A percentile compares a stretch with the other conserved stretches of the same genome.
These are phyloP conservation scores for Apiospora malaysiana DNA, from an alignment of 2,329 filamentous ascomycete species.

Conservation along the genomic window DNA sequence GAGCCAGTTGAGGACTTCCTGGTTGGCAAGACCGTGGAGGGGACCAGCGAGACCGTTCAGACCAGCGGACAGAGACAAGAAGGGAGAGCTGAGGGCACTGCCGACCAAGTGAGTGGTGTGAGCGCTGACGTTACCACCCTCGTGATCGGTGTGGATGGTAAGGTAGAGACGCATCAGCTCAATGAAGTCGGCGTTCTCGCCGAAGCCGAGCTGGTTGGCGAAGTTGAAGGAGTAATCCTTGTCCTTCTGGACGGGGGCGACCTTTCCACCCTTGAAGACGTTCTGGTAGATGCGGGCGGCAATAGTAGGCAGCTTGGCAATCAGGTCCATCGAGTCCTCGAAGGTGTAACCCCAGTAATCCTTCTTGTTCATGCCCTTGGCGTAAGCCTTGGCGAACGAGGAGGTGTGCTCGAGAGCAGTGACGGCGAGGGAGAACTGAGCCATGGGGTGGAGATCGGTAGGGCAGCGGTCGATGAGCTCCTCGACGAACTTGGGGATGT, in stretches of 20 bases:
- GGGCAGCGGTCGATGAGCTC: constrained; percentile 99
- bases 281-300: constrained; percentile 99
- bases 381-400: constrained; percentile 96
- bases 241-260: constrained; percentile 93
- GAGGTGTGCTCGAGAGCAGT: constrained; percentile 99
- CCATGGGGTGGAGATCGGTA: constrained; percentile 98
- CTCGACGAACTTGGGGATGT: constrained; percentile 97
- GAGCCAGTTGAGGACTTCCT: constrained; percentile 99
- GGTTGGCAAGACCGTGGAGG: constrained; percentile 98
- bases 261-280: constrained; percentile 99
- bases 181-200: constrained; percentile 93
- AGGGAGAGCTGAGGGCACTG: constrained; percentile 93
- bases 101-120: constrained; percentile 99
- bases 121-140: constrained; percentile 97
- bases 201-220: constrained; percentile 98
- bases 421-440: constrained; percentile 97
- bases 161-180: constrained; percentile 99
- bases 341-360: constrained; percentile 99
- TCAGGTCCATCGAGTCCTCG: constrained; percentile 99
- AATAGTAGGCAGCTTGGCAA: constrained; percentile 98
- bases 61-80: constrained; percentile 94
- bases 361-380: constrained; percentile 98
- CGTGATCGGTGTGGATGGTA: constrained; percentile 99
- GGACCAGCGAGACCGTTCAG: constrained; percentile 98
- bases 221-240: constrained; percentile 99